Evolutionary conservation across 345 rosid species (phyloP).

Genomic region (Zanthoxylum bungeanum): DNA sequence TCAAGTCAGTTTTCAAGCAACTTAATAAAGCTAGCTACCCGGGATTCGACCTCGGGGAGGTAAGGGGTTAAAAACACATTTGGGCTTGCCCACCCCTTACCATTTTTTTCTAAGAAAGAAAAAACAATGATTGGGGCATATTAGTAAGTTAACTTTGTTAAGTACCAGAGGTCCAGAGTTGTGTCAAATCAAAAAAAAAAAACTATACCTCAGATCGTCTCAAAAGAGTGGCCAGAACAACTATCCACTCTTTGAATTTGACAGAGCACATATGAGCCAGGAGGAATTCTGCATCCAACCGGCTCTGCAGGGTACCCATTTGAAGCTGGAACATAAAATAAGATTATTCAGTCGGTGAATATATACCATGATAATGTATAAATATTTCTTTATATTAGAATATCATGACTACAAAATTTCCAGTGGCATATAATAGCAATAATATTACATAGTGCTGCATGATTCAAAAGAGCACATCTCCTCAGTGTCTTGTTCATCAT

Average conservation of each 20-base stretch:
- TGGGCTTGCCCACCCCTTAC: no score
- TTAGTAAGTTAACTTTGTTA: background rate
- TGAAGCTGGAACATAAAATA: conserved; percentile 58
- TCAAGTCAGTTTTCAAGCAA: no score
- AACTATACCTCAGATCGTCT: conserved; percentile 78
- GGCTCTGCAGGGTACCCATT: conserved; percentile 91
- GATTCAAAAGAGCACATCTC: background rate
- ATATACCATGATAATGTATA: background rate
- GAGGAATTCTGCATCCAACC: conserved; percentile 92
- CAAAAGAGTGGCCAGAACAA: conserved; percentile 90
- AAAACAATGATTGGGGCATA: no score
- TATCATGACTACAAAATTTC: background rate
- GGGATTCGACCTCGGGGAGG: no score
- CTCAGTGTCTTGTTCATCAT: background rate
- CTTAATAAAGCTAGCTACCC: no score
- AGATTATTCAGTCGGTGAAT: background rate
- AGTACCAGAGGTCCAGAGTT: no score
- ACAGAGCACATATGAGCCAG: conserved; percentile 98
- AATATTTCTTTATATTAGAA: background rate
- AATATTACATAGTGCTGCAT: background rate
- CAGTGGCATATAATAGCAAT: background rate
- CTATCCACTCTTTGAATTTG: conserved; percentile 98
- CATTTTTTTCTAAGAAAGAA: no score
- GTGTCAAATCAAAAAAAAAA: background rate
- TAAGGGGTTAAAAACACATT: no score